A percentile compares a stretch with the other conserved stretches of the same genome.
Evolutionary conservation across 305 asterid species (phyloP).

Genomic region (Solanum hybrid): DNA sequence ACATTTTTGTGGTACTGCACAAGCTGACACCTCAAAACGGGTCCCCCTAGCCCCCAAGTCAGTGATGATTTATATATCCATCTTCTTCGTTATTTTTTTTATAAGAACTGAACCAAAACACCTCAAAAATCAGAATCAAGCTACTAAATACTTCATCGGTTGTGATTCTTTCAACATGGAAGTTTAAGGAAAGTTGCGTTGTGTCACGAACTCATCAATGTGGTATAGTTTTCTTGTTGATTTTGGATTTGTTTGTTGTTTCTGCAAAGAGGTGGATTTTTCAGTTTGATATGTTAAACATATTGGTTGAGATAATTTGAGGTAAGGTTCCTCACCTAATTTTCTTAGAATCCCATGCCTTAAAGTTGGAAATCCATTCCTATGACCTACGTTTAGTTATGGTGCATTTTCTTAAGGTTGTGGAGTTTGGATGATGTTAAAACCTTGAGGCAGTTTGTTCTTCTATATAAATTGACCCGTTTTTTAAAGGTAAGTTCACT

Average conservation of each 20-base stretch:
- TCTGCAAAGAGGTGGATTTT: background rate
- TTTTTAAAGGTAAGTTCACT: too few species aligned
- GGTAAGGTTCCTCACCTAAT: background rate
- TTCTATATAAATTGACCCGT: too few species aligned
- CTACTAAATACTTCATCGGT: background rate
- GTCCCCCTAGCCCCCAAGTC: background rate
- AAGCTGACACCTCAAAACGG: background rate
- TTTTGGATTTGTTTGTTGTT: background rate
- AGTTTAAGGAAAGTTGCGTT: background rate
- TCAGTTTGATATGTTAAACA: background rate
- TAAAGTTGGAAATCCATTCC: too few species aligned
- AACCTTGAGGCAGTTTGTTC: too few species aligned
- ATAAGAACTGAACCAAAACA: background rate
- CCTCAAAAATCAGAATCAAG: background rate
- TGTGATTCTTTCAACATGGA: background rate
- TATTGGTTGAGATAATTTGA: background rate
- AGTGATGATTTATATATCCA: background rate
- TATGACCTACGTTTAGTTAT: too few species aligned
- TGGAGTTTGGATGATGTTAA: too few species aligned
- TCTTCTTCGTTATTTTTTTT: too few species aligned
- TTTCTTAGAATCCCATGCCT: background rate
- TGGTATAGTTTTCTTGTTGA: background rate
- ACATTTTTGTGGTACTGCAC: background rate
- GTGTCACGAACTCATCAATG: background rate
- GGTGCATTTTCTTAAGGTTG: too few species aligned